Evolutionary conservation across 805 yeast species (phyloP).

Genomic region (Teunomyces cretensis): DNA sequence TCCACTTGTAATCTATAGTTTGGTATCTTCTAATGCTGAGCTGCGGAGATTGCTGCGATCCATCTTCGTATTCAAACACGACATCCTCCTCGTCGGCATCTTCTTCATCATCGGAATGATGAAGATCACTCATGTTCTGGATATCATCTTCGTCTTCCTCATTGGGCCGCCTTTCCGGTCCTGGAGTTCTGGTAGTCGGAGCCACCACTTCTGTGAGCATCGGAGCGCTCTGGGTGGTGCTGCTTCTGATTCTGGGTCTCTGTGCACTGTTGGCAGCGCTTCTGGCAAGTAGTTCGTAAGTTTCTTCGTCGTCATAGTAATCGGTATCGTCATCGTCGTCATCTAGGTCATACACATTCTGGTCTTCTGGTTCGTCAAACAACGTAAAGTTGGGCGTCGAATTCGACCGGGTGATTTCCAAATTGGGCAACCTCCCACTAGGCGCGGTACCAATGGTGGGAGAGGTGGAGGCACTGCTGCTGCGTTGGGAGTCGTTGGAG

Average conservation of each 20-base stretch:
- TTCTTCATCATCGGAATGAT: conserved; percentile 31
- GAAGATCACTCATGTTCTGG: conserved; percentile 26
- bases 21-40: neutral
- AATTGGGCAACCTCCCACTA: conserved; percentile 2
- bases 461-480: neutral
- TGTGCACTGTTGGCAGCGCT: neutral
- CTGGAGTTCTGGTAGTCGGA: neutral
- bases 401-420: conserved; percentile 4
- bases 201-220: neutral
- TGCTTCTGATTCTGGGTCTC: neutral
- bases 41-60: neutral
- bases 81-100: conserved; percentile 13
- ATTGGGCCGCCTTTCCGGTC: neutral
- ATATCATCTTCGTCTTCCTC: conserved; percentile 19
- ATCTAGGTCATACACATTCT: neutral
- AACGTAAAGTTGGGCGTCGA: conserved; percentile 4
- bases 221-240: neutral
- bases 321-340: conserved; percentile 10
- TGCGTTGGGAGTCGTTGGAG: neutral
- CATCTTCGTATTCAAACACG: conserved; percentile 2
- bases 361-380: conserved; percentile 2
- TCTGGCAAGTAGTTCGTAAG: conserved; percentile 6
- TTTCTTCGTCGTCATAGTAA: conserved; percentile 13
- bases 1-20: conserved; percentile 40
- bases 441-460: neutral